Evolutionary conservation across 78 protist genomes (phyloP), one percentile per base, ranked within the genome.

Genomic region (Ministeria vibrans): DNA sequence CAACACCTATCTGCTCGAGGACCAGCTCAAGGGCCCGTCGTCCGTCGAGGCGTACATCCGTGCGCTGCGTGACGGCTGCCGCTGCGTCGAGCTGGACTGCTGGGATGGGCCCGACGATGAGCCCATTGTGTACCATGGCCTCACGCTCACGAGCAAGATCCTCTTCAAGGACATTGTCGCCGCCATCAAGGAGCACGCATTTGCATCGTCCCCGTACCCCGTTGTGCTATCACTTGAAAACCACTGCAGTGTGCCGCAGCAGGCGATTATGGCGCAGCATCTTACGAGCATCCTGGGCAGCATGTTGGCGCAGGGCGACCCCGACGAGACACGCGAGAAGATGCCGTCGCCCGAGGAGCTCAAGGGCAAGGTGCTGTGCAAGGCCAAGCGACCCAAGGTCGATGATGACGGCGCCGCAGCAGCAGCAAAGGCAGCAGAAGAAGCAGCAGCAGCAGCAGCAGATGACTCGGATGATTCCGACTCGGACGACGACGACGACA

Each of bases 81-180:
- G 91, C 43, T 92, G 95, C 78, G 87, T 92, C 15, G 95, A 92
- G 78, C 63, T 90, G 94, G 95, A 92, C 44, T 90, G 91, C 76
- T 94, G 94, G 94, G 95, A 92, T 70, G 95, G 93, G 6, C 71
- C 75, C 41, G 86, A 93, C 41, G 85, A 81, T 41, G 87, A 88
- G 61, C 95, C 95, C 32, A 86, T 90, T 32, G 73, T 93, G 46
- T 79, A 75, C 79, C 97, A 91, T 82, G 94, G 93, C 45, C 84
- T 85, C 82, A 90, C 96, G 32, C 78, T 85, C 28, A 88, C 91
- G 15, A n/a, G 82, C 61, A 77, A 80, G 66, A 85, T 93, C 51
- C 70, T 44, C 49, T 92, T 92, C 61, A 46, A 70, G 25, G 92
- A 89, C 55, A 91, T 88, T 6, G 36, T 86, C 38, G 72, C 75